phyloP scores from a whole-genome alignment of 1,284 basidiomycete species.

The Meira miltonrushii region DNA sequence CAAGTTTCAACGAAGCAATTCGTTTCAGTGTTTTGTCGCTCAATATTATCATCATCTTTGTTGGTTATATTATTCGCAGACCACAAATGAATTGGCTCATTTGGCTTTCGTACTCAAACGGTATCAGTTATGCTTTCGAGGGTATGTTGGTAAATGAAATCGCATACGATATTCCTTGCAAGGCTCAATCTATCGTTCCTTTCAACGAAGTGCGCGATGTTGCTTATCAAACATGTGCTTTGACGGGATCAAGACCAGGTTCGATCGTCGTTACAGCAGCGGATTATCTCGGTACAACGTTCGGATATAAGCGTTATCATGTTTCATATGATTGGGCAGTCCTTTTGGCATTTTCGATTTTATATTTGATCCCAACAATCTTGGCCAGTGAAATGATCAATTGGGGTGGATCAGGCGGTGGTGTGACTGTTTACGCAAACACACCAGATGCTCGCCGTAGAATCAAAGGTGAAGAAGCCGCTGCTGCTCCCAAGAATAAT shows the following conservation, averaged over 20 bases:
- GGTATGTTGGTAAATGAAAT: conserved; percentile 61
- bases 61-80: conserved; percentile 68
- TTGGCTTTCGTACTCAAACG: conserved; percentile 51
- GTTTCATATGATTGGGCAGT: conserved; percentile 37
- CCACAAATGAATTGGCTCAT: conserved; percentile 53
- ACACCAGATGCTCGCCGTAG: conserved; percentile 14
- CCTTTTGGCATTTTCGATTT: conserved; percentile 27
- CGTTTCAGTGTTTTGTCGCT: conserved; percentile 61
- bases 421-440: conserved; percentile 19
- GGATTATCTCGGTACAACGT: conserved; percentile 27
- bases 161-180: conserved; percentile 35
- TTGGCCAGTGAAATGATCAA: conserved; percentile 26
- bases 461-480: background rate
- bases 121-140: conserved; percentile 59
- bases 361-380: conserved; percentile 43
- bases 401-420: conserved; percentile 15
- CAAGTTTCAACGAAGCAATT: conserved; percentile 58
- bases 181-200: conserved; percentile 22
- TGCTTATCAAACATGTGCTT: conserved; percentile 32
- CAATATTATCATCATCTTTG: conserved; percentile 62
- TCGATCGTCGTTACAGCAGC: conserved; percentile 22
- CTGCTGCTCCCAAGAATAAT: background rate
- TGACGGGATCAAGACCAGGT: conserved; percentile 21
- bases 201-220: conserved; percentile 17
- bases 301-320: conserved; percentile 22